Percentiles rank a stretch among this genome's conserved stretches.
phyloP scores from a whole-genome alignment of 2,329 filamentous ascomycete species.

The Pseudocercospora eumusae region DNA sequence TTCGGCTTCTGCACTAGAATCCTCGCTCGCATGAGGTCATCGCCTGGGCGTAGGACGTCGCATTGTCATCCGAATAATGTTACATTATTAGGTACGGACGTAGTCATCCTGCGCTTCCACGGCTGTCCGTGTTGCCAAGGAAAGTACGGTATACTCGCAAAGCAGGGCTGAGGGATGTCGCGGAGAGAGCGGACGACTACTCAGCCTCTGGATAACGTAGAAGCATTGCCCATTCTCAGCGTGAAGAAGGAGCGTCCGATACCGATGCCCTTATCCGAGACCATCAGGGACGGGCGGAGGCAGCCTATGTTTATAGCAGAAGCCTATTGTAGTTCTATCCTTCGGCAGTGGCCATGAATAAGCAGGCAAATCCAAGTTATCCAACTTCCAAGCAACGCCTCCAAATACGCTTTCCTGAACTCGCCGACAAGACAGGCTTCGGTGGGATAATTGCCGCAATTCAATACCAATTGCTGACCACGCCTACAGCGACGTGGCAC shows the following conservation, averaged over 20 bases:
- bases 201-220: slow-evolving; percentile 7
- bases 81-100: neutral
- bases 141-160: neutral
- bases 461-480: slow-evolving; percentile 11
- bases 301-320: slow-evolving; percentile 5
- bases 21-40: slow-evolving; percentile 7
- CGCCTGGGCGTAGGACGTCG: slow-evolving; percentile 3
- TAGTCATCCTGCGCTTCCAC: slow-evolving; percentile 4
- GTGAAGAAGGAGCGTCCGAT: slow-evolving; percentile 4
- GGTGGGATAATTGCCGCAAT: neutral
- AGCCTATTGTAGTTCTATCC: slow-evolving; percentile 3
- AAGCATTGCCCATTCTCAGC: neutral
- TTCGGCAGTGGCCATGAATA: slow-evolving; percentile 6
- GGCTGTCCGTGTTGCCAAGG: slow-evolving; percentile 1
- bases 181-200: slow-evolving; percentile 1
- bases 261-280: slow-evolving; percentile 8
- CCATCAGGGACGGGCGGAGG: slow-evolving; percentile 1
- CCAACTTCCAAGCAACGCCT: slow-evolving; percentile 8
- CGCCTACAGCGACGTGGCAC: slow-evolving; percentile 11
- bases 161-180: slow-evolving; percentile 1
- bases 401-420: slow-evolving; percentile 11
- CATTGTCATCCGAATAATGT: neutral
- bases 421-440: slow-evolving; percentile 5
- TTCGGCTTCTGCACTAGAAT: slow-evolving; percentile 1
- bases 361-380: neutral